Conservation (phyloP, 306 rosid genomes). For the Trichosanthes cucumerina region DNA sequence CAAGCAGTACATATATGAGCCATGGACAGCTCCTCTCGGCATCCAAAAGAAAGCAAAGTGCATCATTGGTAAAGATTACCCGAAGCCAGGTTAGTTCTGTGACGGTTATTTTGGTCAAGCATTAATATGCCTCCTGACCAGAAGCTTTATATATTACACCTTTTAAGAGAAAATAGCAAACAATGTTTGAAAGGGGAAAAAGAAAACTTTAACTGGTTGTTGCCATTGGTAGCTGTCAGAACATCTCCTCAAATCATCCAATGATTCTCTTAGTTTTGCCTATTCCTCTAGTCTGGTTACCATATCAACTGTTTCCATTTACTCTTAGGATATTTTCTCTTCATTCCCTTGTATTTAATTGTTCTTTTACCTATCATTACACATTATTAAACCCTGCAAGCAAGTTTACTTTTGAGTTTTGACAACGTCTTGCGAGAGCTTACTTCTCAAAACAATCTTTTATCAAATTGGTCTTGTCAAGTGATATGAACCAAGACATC, state of each 20-base stretch:
- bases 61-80: constrained; percentile 84
- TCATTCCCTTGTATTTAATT: too few species aligned
- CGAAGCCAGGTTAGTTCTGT: constrained; percentile 61
- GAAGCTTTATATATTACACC: background rate
- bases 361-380: too few species aligned
- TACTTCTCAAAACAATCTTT: too few species aligned
- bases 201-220: background rate
- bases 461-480: too few species aligned
- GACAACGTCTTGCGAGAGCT: too few species aligned
- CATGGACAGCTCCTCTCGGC: constrained; percentile 89
- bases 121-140: background rate
- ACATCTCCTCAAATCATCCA: background rate
- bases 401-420: too few species aligned
- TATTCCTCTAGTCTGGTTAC: background rate
- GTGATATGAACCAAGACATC: too few species aligned
- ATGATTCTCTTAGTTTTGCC: background rate
- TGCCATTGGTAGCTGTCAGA: background rate
- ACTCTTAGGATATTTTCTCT: too few species aligned
- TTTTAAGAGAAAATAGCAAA: background rate
- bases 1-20: constrained; percentile 79
- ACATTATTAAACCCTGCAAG: too few species aligned
- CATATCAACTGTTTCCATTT: background rate
- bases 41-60: constrained; percentile 84
- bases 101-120: background rate
- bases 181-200: background rate